phyloP scores from a whole-genome alignment of 495 filamentous ascomycete species.

The Talaromyces nanjingensis region DNA sequence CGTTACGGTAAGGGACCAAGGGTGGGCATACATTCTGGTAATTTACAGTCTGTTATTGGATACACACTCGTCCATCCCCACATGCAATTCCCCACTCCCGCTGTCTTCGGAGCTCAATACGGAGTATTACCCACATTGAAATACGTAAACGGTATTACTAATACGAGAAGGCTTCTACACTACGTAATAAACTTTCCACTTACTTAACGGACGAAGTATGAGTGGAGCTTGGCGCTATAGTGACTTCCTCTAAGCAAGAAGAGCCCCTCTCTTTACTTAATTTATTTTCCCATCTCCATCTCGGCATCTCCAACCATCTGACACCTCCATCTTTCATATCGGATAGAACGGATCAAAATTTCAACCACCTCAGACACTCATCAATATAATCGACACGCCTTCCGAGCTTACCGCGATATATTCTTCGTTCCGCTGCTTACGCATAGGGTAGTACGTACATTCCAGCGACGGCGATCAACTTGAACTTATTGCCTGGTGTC shows the following conservation, averaged over 20 bases:
- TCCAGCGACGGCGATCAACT: background rate
- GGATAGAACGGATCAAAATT: conserved; percentile 1
- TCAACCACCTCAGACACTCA: background rate
- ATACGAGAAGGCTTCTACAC: background rate
- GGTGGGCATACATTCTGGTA: background rate
- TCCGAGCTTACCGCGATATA: background rate
- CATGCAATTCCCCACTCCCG: background rate
- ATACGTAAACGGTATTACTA: background rate
- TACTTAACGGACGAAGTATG: background rate
- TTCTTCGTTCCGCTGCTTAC: background rate
- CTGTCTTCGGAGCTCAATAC: background rate
- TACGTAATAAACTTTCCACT: background rate
- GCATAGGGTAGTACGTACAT: background rate
- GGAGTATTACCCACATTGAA: background rate
- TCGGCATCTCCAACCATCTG: background rate
- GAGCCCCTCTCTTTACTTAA: background rate
- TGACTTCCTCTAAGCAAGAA: background rate
- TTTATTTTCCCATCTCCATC: conserved; percentile 2
- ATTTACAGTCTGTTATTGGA: background rate
- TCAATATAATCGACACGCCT: background rate
- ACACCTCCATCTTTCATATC: background rate
- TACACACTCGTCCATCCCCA: background rate
- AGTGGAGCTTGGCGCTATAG: background rate
- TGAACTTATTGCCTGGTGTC: background rate
- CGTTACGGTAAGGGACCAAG: background rate